Evolutionary conservation across 2,329 filamentous ascomycete genomes (phyloP).

Genomic region (Macrophomina tecta): DNA sequence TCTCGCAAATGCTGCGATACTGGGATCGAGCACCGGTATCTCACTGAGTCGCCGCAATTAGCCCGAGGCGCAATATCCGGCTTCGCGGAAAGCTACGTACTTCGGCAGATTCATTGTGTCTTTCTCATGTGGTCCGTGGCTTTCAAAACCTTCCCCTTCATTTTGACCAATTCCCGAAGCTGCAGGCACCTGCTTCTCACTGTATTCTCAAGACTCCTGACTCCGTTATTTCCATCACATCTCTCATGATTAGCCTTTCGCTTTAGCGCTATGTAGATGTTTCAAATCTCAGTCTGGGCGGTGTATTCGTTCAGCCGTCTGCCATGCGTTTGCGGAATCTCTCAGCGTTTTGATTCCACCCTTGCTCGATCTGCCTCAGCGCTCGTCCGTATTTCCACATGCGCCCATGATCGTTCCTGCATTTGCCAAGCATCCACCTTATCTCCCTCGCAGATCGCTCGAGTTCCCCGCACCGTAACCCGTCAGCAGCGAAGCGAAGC

Average conservation of each 20-base stretch:
- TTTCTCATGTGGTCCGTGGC: too few relatives aligned
- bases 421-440: background rate
- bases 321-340: too few relatives aligned
- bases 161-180: background rate
- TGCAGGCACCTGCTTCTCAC: too few relatives aligned
- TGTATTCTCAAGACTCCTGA: too few relatives aligned
- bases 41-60: background rate
- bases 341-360: too few relatives aligned
- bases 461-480: background rate
- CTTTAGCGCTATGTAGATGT: background rate
- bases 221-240: background rate
- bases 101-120: background rate
- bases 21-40: slow-evolving; percentile 64
- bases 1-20: slow-evolving; percentile 71
- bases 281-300: background rate
- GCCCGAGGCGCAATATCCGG: too few relatives aligned
- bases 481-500: background rate
- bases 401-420: background rate
- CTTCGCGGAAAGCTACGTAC: background rate
- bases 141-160: background rate
- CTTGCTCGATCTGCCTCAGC: too few relatives aligned
- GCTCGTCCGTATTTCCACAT: too few relatives aligned
- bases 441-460: background rate
- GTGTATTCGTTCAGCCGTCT: too few relatives aligned
- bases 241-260: background rate